phyloP scores from a whole-genome alignment of 768 basidiomycete genomes.

The Pisolithus tinctorius region DNA sequence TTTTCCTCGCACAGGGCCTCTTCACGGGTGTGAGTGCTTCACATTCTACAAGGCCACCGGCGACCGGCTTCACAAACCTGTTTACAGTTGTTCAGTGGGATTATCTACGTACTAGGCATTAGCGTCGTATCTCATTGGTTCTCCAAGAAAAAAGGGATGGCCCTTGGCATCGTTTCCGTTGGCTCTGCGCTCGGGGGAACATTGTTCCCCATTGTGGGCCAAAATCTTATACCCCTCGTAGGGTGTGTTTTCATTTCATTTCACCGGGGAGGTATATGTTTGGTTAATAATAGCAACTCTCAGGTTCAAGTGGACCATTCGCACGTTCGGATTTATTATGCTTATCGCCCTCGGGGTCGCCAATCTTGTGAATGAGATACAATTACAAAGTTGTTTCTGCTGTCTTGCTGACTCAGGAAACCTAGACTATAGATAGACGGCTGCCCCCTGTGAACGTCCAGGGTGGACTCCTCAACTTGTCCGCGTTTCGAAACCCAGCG shows the following conservation, averaged over 20 bases:
- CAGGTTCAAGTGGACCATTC: conserved; percentile 77
- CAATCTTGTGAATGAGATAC: conserved; percentile 39
- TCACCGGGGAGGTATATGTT: too few species aligned
- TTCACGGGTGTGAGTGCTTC: conserved; percentile 47
- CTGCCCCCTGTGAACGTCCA: conserved; percentile 46
- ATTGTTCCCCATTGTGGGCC: conserved; percentile 54
- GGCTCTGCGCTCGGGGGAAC: conserved; percentile 69
- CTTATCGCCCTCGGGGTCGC: conserved; percentile 43
- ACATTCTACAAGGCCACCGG: background rate
- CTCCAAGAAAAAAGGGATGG: conserved; percentile 46
- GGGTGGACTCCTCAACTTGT: conserved; percentile 53
- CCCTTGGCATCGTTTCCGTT: conserved; percentile 54
- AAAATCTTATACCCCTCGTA: conserved; percentile 45
- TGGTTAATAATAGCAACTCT: background rate
- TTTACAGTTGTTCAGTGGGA: conserved; percentile 37
- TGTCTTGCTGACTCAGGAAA: background rate
- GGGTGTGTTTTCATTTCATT: conserved; percentile 35
- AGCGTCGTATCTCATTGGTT: conserved; percentile 72
- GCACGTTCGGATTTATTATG: conserved; percentile 61
- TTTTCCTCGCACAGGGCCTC: conserved; percentile 68
- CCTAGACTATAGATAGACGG: conserved; percentile 34
- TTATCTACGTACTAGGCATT: conserved; percentile 56
- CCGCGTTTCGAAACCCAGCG: conserved; percentile 38
- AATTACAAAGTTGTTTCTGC: conserved; percentile 2
- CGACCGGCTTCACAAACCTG: background rate